Evolutionary conservation across 2,329 filamentous ascomycete species (phyloP).

Genomic region (Phyllosticta paracitricarpa): DNA sequence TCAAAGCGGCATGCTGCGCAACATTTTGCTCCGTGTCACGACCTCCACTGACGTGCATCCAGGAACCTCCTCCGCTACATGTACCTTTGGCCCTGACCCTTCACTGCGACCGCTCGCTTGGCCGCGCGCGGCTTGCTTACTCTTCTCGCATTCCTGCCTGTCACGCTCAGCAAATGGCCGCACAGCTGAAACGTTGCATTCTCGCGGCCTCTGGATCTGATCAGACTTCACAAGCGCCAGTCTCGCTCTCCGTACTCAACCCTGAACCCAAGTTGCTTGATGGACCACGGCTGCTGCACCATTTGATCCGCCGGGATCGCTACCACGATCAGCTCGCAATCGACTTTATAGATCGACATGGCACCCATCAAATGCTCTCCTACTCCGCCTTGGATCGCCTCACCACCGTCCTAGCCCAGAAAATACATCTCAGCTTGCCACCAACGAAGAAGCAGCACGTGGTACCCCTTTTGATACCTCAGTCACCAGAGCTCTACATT

Average conservation of each 20-base stretch:
- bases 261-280: constrained; percentile 39
- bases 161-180: constrained; percentile 9
- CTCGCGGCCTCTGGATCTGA: not conserved
- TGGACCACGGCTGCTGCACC: constrained; percentile 49
- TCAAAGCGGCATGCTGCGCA: constrained; percentile 4
- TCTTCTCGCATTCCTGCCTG: constrained; percentile 3
- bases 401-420: constrained; percentile 46
- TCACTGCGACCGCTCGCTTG: constrained; percentile 2
- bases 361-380: constrained; percentile 39
- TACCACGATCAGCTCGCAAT: constrained; percentile 42
- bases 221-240: not conserved
- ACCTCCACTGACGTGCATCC: not conserved
- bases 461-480: constrained; percentile 67
- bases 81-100: constrained; percentile 1
- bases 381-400: constrained; percentile 54
- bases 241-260: constrained; percentile 47
- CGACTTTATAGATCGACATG: constrained; percentile 49
- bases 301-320: constrained; percentile 46
- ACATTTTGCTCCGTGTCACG: not conserved
- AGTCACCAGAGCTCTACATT: constrained; percentile 69
- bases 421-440: constrained; percentile 32
- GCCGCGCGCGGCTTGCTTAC: not conserved
- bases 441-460: constrained; percentile 34
- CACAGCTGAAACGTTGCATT: constrained; percentile 10
- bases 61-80: not conserved